Conservation (phyloP, 2,329 filamentous ascomycete species). For the Cytospora mali region DNA sequence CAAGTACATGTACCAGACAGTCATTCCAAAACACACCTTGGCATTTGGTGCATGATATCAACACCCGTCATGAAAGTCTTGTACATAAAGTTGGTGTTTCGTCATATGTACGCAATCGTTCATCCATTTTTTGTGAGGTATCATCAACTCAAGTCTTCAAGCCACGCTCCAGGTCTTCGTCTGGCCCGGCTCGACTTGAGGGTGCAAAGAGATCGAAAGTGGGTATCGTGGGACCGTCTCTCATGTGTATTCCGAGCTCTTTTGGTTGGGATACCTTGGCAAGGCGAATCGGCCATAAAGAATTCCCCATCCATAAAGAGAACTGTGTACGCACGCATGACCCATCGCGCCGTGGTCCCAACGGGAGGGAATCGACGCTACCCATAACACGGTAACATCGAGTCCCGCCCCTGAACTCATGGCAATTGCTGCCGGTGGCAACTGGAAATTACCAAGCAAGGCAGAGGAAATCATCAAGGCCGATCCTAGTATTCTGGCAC, state of each 20-base stretch:
- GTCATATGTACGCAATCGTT: conserved; percentile 14
- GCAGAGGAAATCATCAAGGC: not conserved
- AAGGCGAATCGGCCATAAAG: no score
- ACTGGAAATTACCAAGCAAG: not conserved
- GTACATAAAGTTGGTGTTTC: not conserved
- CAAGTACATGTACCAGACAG: not conserved
- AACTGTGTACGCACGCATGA: not conserved
- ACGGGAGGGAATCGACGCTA: not conserved
- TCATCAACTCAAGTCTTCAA: not conserved
- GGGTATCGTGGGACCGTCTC: no score
- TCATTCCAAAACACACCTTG: not conserved
- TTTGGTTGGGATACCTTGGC: no score
- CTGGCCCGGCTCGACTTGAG: no score
- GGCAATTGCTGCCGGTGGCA: not conserved
- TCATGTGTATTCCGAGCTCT: no score
- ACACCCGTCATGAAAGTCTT: not conserved
- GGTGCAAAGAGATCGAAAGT: no score
- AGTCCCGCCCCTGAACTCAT: not conserved
- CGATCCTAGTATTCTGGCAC: not conserved
- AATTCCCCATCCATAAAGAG: no score
- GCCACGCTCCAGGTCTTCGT: no score
- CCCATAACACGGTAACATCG: not conserved
- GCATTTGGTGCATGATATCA: not conserved
- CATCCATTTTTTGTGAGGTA: conserved; percentile 12
- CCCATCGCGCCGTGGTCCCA: not conserved